These are phyloP conservation scores for Apocynum venetum DNA, from an alignment of 257 asterid species.

Conservation along the genomic window DNA sequence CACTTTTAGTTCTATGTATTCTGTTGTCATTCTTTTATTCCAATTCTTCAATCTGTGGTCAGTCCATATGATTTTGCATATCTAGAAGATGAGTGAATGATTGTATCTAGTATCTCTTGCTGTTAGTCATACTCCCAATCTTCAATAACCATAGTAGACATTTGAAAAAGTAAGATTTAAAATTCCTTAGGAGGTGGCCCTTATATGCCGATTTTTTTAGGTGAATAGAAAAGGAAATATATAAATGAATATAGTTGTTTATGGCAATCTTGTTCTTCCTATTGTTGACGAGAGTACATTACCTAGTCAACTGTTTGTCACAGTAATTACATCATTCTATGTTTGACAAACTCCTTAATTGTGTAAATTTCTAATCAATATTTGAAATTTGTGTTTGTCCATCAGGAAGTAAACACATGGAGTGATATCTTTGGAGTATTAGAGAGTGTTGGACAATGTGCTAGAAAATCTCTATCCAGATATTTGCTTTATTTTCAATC, in stretches of 20 bases:
- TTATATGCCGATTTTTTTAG: not conserved
- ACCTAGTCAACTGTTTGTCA: not conserved
- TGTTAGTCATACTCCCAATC: not conserved
- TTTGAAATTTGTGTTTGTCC: not conserved
- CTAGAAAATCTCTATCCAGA: not conserved
- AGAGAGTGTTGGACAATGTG: not conserved
- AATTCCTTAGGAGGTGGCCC: not conserved
- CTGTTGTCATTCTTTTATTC: not conserved
- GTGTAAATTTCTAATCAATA: not conserved
- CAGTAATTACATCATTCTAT: too few species aligned
- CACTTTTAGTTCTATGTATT: not conserved
- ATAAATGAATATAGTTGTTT: not conserved
- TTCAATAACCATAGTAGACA: not conserved
- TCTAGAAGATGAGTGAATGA: not conserved
- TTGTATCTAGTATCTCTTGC: not conserved
- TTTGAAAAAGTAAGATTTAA: not conserved
- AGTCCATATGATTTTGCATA: not conserved
- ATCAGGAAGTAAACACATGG: not conserved
- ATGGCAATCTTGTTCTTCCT: not conserved
- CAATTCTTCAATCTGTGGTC: not conserved
- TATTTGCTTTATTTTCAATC: not conserved
- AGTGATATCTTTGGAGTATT: not conserved
- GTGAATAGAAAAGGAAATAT: not conserved
- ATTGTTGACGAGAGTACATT: not conserved
- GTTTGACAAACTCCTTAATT: too few species aligned